Evolutionary conservation across 2,329 filamentous ascomycete species (phyloP).

Genomic region (Dissoconium aciculare): DNA sequence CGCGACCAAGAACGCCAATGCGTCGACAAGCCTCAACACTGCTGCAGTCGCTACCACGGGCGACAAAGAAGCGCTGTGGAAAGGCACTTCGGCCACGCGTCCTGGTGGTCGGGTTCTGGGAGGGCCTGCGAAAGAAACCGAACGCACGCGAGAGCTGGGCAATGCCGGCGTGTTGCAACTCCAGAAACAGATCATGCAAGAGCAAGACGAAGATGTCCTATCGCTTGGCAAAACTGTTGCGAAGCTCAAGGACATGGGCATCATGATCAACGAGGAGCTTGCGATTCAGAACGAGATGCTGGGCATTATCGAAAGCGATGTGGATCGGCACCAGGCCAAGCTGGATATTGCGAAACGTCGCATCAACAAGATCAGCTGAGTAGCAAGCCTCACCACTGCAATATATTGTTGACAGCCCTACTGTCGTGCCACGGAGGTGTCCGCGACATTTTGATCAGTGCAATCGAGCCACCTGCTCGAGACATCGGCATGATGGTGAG

Average conservation of each 20-base stretch:
- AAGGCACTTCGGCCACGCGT: constrained; percentile 19
- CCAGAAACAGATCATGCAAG: constrained; percentile 57
- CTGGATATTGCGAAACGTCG: constrained; percentile 59
- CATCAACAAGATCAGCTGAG: constrained; percentile 45
- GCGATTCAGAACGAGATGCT: constrained; percentile 58
- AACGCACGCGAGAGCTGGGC: constrained; percentile 60
- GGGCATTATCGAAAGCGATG: constrained; percentile 49
- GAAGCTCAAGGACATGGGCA: constrained; percentile 62
- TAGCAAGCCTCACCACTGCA: neutral
- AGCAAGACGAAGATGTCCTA: constrained; percentile 61
- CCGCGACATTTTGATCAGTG: no score
- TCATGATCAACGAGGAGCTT: constrained; percentile 61
- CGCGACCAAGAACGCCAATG: constrained; percentile 33
- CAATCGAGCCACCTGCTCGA: no score
- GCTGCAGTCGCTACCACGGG: constrained; percentile 23
- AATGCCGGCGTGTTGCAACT: constrained; percentile 60
- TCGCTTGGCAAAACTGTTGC: constrained; percentile 53
- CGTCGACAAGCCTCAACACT: constrained; percentile 9
- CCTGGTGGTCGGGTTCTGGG: constrained; percentile 53
- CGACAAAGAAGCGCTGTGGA: constrained; percentile 24
- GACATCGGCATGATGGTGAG: no score
- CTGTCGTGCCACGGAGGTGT: neutral
- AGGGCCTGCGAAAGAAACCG: constrained; percentile 54
- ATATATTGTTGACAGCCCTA: neutral
- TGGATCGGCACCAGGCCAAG: constrained; percentile 51